Evolutionary conservation across 768 basidiomycete genomes (phyloP).

Genomic region (Gymnopilus junonius): DNA sequence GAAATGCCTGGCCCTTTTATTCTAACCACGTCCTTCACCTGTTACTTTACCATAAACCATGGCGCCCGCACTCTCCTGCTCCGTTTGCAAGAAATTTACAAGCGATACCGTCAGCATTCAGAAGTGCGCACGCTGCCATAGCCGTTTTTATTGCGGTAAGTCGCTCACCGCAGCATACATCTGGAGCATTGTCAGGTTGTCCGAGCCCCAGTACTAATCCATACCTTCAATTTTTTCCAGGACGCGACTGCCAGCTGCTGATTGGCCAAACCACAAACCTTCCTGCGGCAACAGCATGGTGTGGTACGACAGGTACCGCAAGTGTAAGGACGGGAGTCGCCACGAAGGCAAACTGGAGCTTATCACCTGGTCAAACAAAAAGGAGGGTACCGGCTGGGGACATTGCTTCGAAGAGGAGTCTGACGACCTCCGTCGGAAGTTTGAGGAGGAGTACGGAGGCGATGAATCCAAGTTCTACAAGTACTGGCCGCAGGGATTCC

Average conservation of each 20-base stretch:
- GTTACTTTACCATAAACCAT: background rate
- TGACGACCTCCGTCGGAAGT: slow-evolving; percentile 31
- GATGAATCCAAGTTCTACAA: slow-evolving; percentile 32
- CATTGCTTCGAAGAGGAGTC: slow-evolving; percentile 28
- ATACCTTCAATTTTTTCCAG: background rate
- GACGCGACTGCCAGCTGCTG: slow-evolving; percentile 30
- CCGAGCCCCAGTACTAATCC: background rate
- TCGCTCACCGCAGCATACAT: background rate
- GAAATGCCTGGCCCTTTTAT: too few relatives aligned
- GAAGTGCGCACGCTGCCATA: slow-evolving; percentile 6
- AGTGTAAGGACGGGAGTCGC: slow-evolving; percentile 31
- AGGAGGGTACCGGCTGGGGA: slow-evolving; percentile 37
- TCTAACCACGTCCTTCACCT: too few relatives aligned
- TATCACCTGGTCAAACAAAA: slow-evolving; percentile 36
- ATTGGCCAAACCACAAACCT: slow-evolving; percentile 37
- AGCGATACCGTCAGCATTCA: background rate
- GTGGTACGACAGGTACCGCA: slow-evolving; percentile 39
- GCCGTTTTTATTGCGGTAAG: slow-evolving; percentile 17
- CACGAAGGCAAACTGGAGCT: slow-evolving; percentile 42
- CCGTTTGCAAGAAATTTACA: slow-evolving; percentile 3
- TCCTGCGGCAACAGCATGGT: slow-evolving; percentile 23
- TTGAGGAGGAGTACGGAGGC: slow-evolving; percentile 32
- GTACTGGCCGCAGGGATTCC: slow-evolving; percentile 35
- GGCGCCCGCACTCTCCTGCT: background rate
- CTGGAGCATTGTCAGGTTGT: background rate